Percentiles rank a stretch among this genome's conserved stretches.
Evolutionary conservation across 805 yeast genomes (phyloP).

Genomic region (Yarrowia alimentaria): DNA sequence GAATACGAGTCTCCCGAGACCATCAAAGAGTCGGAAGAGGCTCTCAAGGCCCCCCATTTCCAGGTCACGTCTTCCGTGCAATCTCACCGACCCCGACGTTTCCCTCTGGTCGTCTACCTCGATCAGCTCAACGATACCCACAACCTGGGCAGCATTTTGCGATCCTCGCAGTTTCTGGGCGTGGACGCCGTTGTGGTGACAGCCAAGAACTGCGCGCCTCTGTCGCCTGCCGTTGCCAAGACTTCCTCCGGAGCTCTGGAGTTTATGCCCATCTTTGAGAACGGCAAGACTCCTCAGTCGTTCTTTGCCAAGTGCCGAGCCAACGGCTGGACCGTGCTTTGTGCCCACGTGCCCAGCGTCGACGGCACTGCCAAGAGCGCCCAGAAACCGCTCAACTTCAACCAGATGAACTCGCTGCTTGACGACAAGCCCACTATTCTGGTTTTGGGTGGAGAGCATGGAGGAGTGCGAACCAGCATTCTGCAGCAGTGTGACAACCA

Average conservation of each 20-base stretch:
- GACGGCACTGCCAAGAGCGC: constrained; percentile 36
- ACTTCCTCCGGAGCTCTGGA: constrained; percentile 86
- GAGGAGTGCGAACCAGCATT: constrained; percentile 70
- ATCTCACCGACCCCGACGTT: constrained; percentile 19
- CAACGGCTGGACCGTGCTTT: constrained; percentile 70
- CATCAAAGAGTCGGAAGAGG: neutral
- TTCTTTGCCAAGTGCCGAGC: constrained; percentile 57
- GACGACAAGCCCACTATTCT: constrained; percentile 59
- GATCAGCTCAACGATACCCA: constrained; percentile 87
- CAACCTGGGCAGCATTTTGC: constrained; percentile 76
- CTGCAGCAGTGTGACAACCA: constrained; percentile 42
- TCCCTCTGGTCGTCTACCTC: constrained; percentile 69
- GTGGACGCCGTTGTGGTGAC: constrained; percentile 75
- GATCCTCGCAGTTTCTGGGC: constrained; percentile 80
- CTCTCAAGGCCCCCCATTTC: constrained; percentile 1
- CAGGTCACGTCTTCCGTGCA: constrained; percentile 11
- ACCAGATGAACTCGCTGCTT: constrained; percentile 48
- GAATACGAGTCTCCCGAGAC: neutral
- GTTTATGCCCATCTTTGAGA: constrained; percentile 58
- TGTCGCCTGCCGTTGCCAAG: constrained; percentile 76
- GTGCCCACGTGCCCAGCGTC: constrained; percentile 49
- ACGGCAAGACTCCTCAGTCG: constrained; percentile 52
- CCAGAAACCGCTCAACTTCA: constrained; percentile 43
- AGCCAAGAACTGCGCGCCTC: constrained; percentile 64
- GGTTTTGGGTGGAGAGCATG: constrained; percentile 83